Evolutionary conservation across 108 stramenopile genomes (phyloP).

Genomic region (Stephanodiscus minutulus): DNA sequence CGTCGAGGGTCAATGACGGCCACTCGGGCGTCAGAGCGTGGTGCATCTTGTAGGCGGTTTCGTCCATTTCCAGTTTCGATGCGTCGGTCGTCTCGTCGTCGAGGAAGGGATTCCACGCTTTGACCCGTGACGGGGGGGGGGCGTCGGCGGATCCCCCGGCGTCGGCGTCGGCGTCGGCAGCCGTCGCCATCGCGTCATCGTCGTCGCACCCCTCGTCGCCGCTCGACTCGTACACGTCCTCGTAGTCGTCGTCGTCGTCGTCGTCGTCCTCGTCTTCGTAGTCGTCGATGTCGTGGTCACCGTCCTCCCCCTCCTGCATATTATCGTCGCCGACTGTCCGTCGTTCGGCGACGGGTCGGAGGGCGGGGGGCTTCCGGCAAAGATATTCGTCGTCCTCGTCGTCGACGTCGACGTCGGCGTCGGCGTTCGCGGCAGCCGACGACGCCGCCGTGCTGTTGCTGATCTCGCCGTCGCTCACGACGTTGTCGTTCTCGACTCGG

Average conservation of each 20-base stretch:
- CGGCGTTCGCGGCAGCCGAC: background rate
- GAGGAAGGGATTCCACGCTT: constrained; percentile 43
- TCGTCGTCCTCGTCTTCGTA: constrained; percentile 79
- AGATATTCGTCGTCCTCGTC: background rate
- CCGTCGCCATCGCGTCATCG: constrained; percentile 23
- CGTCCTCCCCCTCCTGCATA: too few species aligned
- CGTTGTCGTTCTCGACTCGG: background rate
- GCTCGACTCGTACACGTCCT: constrained; percentile 59
- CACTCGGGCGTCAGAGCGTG: constrained; percentile 93
- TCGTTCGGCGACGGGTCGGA: background rate
- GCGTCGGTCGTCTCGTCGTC: constrained; percentile 31
- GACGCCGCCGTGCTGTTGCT: background rate
- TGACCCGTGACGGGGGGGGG: constrained; percentile 16
- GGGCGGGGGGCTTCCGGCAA: background rate
- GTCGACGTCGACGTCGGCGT: background rate
- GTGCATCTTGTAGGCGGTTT: constrained; percentile 96
- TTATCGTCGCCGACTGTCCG: background rate
- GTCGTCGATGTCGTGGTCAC: constrained; percentile 17
- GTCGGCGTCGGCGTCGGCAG: constrained; percentile 52
- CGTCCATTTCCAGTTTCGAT: constrained; percentile 91
- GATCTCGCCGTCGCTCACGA: background rate
- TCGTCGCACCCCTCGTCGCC: constrained; percentile 56
- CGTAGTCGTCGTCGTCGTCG: constrained; percentile 57
- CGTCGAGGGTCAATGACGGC: constrained; percentile 94
- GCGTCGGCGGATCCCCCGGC: constrained; percentile 59